phyloP scores from a whole-genome alignment of 2,329 filamentous ascomycete genomes.

The Fonsecaea pedrosoi region DNA sequence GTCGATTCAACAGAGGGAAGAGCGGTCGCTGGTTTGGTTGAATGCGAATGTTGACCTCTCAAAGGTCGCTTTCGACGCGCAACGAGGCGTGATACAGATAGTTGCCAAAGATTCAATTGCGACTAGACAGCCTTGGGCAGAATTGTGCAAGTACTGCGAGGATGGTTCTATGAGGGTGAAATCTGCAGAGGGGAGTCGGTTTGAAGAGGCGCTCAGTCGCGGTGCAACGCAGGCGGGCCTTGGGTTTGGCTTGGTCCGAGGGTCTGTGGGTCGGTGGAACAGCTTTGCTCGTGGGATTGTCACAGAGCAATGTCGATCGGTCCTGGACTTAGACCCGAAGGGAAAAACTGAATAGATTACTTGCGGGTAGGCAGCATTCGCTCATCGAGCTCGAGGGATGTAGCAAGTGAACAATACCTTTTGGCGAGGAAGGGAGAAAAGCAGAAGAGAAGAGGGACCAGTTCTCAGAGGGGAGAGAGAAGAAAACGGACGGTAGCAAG shows the following conservation, averaged over 20 bases:
- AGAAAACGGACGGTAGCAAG: neutral
- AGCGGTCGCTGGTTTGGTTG: neutral
- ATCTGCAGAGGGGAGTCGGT: neutral
- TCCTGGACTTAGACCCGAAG: constrained; percentile 3
- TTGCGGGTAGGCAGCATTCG: neutral
- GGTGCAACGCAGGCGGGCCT: constrained; percentile 5
- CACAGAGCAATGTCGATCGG: constrained; percentile 18
- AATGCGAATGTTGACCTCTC: neutral
- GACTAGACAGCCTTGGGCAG: neutral
- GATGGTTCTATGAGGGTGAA: neutral
- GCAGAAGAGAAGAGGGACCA: neutral
- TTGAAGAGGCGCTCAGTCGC: constrained; percentile 9
- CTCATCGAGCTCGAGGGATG: neutral
- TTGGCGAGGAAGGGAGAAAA: neutral
- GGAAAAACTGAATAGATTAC: neutral
- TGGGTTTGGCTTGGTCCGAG: neutral
- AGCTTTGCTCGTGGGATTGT: constrained; percentile 14
- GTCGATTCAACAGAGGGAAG: neutral
- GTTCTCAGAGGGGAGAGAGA: neutral
- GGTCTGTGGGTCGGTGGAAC: constrained; percentile 8
- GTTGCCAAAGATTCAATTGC: neutral
- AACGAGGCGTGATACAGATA: neutral
- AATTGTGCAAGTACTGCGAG: neutral
- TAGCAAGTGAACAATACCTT: neutral
- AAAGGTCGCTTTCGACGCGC: neutral